phyloP scores from a whole-genome alignment of 2,329 filamentous ascomycete genomes.

The Penicillium sp. region DNA sequence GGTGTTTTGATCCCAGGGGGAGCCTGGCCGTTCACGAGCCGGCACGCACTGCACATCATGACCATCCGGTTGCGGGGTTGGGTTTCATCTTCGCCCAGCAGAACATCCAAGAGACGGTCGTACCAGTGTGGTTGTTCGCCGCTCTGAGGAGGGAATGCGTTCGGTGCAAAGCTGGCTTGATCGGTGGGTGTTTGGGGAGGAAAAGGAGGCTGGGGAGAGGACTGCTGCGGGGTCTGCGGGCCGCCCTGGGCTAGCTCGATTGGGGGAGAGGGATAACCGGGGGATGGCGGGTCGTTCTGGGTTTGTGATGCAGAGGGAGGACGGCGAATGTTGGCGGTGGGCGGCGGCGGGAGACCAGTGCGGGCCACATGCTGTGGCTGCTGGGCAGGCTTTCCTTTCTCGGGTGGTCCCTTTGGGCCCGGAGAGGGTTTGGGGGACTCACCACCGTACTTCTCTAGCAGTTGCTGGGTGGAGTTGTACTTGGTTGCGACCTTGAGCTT shows the following conservation, averaged over 20 bases:
- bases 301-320: constrained; percentile 13
- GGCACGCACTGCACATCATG: constrained; percentile 71
- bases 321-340: constrained; percentile 55
- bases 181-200: constrained; percentile 23
- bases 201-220: constrained; percentile 7
- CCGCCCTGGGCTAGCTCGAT: constrained; percentile 15
- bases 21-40: constrained; percentile 89
- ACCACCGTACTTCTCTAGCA: constrained; percentile 88
- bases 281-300: constrained; percentile 11
- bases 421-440: constrained; percentile 41
- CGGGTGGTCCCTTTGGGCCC: constrained; percentile 19
- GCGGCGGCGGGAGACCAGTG: constrained; percentile 51
- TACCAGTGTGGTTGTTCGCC: constrained; percentile 65
- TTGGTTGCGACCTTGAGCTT: constrained; percentile 90
- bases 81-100: constrained; percentile 91
- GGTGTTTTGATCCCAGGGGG: constrained; percentile 72
- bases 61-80: constrained; percentile 82
- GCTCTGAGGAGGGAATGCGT: constrained; percentile 36
- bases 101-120: constrained; percentile 80
- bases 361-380: constrained; percentile 32
- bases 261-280: constrained; percentile 26
- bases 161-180: constrained; percentile 41
- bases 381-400: constrained; percentile 19
- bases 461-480: constrained; percentile 85
- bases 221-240: constrained; percentile 11